Evolutionary conservation across 108 stramenopile genomes (phyloP).

Genomic region (Nitzschia inconspicua): DNA sequence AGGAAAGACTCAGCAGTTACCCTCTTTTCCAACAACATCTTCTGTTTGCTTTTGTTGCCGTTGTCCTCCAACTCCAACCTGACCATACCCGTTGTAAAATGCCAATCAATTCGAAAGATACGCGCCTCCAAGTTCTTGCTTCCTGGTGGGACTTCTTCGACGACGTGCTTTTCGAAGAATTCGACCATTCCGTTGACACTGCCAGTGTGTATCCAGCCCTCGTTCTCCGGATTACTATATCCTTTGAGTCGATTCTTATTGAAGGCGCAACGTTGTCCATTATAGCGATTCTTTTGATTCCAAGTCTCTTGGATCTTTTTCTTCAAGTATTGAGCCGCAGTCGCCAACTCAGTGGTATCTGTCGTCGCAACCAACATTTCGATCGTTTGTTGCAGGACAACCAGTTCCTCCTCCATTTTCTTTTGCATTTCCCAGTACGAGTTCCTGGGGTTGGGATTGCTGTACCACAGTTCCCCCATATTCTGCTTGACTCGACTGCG

Average conservation of each 20-base stretch:
- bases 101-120: not conserved
- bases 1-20: too few relatives aligned
- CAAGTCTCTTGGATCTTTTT: not conserved
- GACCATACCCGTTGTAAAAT: too few relatives aligned
- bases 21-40: too few relatives aligned
- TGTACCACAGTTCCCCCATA: slow-evolving; percentile 36
- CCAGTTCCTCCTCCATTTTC: slow-evolving; percentile 27
- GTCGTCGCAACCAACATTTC: slow-evolving; percentile 7
- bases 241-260: not conserved
- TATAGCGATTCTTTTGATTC: slow-evolving; percentile 20
- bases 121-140: too few relatives aligned
- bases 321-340: not conserved
- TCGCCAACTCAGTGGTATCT: not conserved
- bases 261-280: slow-evolving; percentile 9
- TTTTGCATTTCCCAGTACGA: slow-evolving; percentile 27
- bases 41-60: too few relatives aligned
- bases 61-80: too few relatives aligned
- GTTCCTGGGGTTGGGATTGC: slow-evolving; percentile 29
- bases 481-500: slow-evolving; percentile 33
- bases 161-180: slow-evolving; percentile 42
- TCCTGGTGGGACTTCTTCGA: not conserved
- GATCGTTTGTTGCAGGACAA: slow-evolving; percentile 21
- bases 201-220: slow-evolving; percentile 64
- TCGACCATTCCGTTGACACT: slow-evolving; percentile 23
- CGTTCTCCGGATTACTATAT: slow-evolving; percentile 44